Percentiles rank a stretch among this genome's conserved stretches.
Conservation (phyloP, 108 stramenopile species). For the Aurantiochytrium sp. region DNA sequence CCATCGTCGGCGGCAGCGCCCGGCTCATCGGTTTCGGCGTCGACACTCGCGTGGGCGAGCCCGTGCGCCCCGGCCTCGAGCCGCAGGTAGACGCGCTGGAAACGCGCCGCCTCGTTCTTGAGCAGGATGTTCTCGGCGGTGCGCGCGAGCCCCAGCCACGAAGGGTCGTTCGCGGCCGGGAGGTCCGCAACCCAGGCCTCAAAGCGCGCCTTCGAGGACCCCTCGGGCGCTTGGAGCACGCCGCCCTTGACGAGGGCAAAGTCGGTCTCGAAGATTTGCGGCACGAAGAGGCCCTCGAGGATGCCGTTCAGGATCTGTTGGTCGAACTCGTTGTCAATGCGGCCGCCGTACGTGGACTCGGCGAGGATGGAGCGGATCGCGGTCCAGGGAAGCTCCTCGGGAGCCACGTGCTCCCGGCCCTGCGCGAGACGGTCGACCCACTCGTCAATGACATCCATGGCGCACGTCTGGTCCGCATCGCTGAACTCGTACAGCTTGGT, state of each 20-base stretch:
- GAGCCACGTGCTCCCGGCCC: conserved; percentile 44
- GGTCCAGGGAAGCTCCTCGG: conserved; percentile 49
- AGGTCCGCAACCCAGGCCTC: conserved; percentile 31
- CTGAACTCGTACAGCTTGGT: conserved; percentile 88
- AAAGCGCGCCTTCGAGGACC: neutral
- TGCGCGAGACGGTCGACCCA: conserved; percentile 43
- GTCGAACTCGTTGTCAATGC: conserved; percentile 32
- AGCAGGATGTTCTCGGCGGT: conserved; percentile 36
- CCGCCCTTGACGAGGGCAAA: neutral
- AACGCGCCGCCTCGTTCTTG: neutral
- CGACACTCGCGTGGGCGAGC: too few relatives aligned
- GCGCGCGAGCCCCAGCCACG: conserved; percentile 35
- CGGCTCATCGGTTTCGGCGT: too few relatives aligned
- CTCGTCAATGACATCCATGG: conserved; percentile 60
- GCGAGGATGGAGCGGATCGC: conserved; percentile 50
- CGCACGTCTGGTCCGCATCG: conserved; percentile 87
- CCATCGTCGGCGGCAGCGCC: too few relatives aligned
- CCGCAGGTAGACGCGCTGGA: neutral
- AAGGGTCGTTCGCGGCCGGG: conserved; percentile 30
- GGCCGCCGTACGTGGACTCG: conserved; percentile 57
- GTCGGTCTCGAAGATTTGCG: neutral
- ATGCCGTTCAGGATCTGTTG: conserved; percentile 8
- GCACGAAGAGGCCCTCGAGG: neutral
- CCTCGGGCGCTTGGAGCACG: neutral
- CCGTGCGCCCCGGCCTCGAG: neutral